Percentiles rank a stretch among this genome's conserved stretches.
Evolutionary conservation across 345 rosid species (phyloP).

Genomic region (Rubroshorea leprosula): DNA sequence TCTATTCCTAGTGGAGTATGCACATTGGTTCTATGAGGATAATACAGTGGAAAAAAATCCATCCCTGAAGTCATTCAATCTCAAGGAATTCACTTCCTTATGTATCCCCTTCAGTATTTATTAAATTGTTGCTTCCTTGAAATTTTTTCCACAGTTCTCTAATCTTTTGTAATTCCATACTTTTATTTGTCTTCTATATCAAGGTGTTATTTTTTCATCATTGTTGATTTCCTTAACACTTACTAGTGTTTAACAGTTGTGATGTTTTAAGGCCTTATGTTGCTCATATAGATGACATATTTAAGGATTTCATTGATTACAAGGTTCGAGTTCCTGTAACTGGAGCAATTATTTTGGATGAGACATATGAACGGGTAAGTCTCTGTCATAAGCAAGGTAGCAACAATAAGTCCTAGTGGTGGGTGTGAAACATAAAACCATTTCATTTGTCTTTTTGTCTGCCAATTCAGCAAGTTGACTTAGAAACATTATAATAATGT

Average conservation of each 20-base stretch:
- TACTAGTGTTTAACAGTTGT: constrained; percentile 83
- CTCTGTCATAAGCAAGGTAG: constrained; percentile 10
- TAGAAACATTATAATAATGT: too few species aligned
- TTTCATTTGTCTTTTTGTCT: neutral
- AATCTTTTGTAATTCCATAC: neutral
- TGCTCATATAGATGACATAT: constrained; percentile 84
- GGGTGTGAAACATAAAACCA: neutral
- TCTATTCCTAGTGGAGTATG: constrained; percentile 90
- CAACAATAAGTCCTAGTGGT: neutral
- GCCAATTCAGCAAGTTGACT: neutral
- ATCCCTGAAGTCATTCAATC: constrained; percentile 68
- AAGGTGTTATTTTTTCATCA: neutral
- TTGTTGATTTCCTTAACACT: constrained; percentile 38
- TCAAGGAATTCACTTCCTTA: constrained; percentile 90
- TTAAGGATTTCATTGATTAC: constrained; percentile 96
- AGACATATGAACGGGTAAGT: constrained; percentile 88
- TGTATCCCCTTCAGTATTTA: constrained; percentile 53
- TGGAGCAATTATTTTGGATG: constrained; percentile 95
- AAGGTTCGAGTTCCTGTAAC: constrained; percentile 96
- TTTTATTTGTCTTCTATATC: neutral
- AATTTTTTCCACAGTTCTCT: too few species aligned
- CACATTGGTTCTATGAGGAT: constrained; percentile 98
- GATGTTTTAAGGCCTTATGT: constrained; percentile 88
- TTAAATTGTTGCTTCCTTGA: neutral
- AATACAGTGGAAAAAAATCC: constrained; percentile 91